Conservation (phyloP, 495 filamentous ascomycete species). For the Penicillium salamii region DNA sequence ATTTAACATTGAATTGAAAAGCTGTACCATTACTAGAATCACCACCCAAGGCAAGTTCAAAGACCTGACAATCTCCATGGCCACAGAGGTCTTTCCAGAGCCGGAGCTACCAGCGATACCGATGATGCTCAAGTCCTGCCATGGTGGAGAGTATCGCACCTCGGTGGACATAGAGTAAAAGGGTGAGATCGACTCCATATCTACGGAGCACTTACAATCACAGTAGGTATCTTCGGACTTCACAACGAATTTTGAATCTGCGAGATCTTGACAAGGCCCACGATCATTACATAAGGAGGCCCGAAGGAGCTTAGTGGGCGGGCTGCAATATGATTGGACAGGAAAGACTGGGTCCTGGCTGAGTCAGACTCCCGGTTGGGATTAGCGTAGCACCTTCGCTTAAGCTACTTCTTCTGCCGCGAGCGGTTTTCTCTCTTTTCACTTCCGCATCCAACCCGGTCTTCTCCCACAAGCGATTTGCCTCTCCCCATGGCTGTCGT, state of each 20-base stretch:
- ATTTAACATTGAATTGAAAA: not conserved
- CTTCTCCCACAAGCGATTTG: conserved; percentile 22
- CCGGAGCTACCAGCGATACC: conserved; percentile 94
- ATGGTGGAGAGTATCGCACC: conserved; percentile 86
- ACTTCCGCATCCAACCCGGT: conserved; percentile 11
- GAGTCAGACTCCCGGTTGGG: conserved; percentile 3
- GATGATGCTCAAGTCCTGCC: conserved; percentile 92
- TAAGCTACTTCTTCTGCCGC: conserved; percentile 18
- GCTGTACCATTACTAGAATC: conserved; percentile 85
- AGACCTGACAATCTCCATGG: conserved; percentile 83
- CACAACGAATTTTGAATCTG: not conserved
- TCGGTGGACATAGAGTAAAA: conserved; percentile 41
- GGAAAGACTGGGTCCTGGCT: not conserved
- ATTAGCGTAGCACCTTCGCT: conserved; percentile 19
- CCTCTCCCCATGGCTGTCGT: conserved; percentile 30
- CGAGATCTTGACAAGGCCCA: not conserved
- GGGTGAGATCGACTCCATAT: conserved; percentile 47
- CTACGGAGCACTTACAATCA: conserved; percentile 4
- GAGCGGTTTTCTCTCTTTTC: conserved; percentile 7
- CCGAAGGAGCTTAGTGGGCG: not conserved
- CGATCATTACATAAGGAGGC: conserved; percentile 4
- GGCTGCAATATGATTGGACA: not conserved
- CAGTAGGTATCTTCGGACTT: not conserved
- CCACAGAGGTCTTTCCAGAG: conserved; percentile 95
- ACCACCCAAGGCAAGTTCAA: conserved; percentile 96